Conservation (phyloP, 306 rosid genomes). For the Adenanthera pavonina region DNA sequence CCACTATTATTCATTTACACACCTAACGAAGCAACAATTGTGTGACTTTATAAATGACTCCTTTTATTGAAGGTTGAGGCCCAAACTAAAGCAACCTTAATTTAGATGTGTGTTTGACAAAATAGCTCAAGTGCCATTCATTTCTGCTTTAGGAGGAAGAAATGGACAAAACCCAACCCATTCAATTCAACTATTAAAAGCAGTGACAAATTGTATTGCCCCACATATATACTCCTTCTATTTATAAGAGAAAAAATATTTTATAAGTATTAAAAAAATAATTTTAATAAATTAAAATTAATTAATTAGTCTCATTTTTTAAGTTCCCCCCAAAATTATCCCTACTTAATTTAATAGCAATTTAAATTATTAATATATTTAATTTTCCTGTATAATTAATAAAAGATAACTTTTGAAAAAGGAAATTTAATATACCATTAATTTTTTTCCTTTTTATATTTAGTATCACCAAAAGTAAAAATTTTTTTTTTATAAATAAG, state of each 20-base stretch:
- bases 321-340: too few relatives aligned
- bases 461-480: too few relatives aligned
- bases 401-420: too few relatives aligned
- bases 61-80: constrained; percentile 7
- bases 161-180: constrained; percentile 40
- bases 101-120: constrained; percentile 30
- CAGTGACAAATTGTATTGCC: not conserved
- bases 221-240: not conserved
- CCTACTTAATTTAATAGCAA: too few relatives aligned
- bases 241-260: too few relatives aligned
- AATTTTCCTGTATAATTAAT: too few relatives aligned
- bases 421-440: not conserved
- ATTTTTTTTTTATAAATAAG: too few relatives aligned
- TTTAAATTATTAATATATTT: too few relatives aligned
- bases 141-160: constrained; percentile 27
- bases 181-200: not conserved
- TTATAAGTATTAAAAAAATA: too few relatives aligned
- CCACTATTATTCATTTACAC: constrained; percentile 20
- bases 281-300: too few relatives aligned
- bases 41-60: not conserved
- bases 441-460: too few relatives aligned
- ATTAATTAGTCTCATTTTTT: too few relatives aligned
- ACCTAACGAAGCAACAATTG: constrained; percentile 33
- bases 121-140: constrained; percentile 21
- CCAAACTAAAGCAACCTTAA: constrained; percentile 30